Conservation (phyloP, 768 basidiomycete species). For the Suillus plorans region DNA sequence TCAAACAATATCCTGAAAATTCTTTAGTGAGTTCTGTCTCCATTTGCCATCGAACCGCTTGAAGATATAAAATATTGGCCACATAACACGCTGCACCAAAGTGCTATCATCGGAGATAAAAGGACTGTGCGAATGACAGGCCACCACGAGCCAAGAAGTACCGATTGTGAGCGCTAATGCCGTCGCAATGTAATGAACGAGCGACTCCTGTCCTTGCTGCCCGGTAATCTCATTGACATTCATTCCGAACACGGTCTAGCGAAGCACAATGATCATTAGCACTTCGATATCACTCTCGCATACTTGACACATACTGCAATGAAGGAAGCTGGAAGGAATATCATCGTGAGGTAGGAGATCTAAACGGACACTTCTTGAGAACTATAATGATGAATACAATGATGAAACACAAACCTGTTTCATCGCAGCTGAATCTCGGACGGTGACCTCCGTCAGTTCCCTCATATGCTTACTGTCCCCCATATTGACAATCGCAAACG, state of each 20-base stretch:
- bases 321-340: constrained; percentile 56
- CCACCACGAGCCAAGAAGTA: constrained; percentile 54
- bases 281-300: neutral
- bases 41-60: neutral
- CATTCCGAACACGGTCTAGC: constrained; percentile 32
- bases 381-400: neutral
- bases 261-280: constrained; percentile 12
- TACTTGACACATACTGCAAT: constrained; percentile 21
- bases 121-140: constrained; percentile 37
- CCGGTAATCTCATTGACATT: constrained; percentile 28
- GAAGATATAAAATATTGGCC: constrained; percentile 21
- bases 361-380: constrained; percentile 22
- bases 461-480: constrained; percentile 36
- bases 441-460: constrained; percentile 9
- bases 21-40: neutral
- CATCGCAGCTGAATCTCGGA: constrained; percentile 13
- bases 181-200: constrained; percentile 39
- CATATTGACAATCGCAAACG: constrained; percentile 55
- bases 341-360: constrained; percentile 54
- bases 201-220: constrained; percentile 26
- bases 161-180: constrained; percentile 47
- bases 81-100: constrained; percentile 14
- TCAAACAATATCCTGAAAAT: neutral
- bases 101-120: constrained; percentile 13
- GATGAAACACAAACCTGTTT: constrained; percentile 20